Base-by-base conservation (phyloP, 805 yeast species). In the Myxozyma monticola region DNA sequence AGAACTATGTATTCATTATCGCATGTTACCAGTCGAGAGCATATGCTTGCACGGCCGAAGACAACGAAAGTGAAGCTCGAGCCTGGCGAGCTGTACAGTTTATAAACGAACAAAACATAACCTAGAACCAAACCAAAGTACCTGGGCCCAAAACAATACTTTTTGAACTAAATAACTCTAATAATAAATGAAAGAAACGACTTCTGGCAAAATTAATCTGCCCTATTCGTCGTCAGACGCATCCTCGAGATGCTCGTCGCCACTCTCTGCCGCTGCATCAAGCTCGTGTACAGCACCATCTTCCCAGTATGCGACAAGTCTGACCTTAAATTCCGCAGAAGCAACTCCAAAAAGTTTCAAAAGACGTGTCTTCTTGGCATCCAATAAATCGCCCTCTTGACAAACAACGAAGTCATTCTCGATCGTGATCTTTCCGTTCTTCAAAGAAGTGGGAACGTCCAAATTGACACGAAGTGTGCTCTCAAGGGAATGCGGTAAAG, bases 291-390 rank as follows among this genome's bases (percentile, higher is more conserved):
- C 61, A 3, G 35, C 56, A 7, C 60, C 63, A 36, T 87, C 88
- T 51, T 78, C 82, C 66, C 85, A 91, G 68, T 77, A 87, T 17
- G 93, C 96, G 61, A 82, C 71, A 56, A 85, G 72, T 62, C 80
- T 77, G 45, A 93, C 95, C 69, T 83, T 88, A 72, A 91, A 93
- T 66, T 87, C 89, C 38, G 96, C 78, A 48, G 89, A 88, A 10
- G 97, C 97, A 50, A 95, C 80, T 64, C 99, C 99, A 69, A 93
- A 95, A 61, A 88, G 93, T 71, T 93, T 93, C 68, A 93, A 76
- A 48, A 93, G 81, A 60, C 93, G 78, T 21, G 97, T 95, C 72
- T 93, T 95, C 64, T 85, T 84, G 42, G 90, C 93, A 69, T 88
- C 95, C 55, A 95, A 76, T 24, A 76, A 74, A 51, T 89, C 87